Evolutionary conservation across 1,284 basidiomycete genomes (phyloP), one percentile per base, ranked within the genome.

Genomic region (Puccinia sorghi): DNA sequence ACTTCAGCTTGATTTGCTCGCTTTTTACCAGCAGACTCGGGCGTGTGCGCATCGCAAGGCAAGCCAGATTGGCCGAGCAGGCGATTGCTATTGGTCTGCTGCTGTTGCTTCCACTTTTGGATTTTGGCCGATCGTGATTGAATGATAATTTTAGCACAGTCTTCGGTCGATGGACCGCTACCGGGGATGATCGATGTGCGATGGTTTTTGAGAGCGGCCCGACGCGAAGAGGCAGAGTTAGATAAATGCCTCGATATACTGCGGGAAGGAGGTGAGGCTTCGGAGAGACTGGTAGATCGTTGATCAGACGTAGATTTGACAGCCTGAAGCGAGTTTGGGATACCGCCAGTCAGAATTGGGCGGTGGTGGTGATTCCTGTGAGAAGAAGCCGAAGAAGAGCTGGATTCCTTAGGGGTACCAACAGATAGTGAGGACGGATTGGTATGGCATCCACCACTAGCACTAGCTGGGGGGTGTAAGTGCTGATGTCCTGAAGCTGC

Each of bases 61-160:
- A 59, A 32, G 8, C 37, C 67, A 43, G 37, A 15, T 59, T 39
- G 59, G n/a, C 39, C 50, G 12, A 64, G n/a, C 43, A 71, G 37
- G 15, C 22, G 41, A 22, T 71, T 71, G 57, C 22, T 27, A n/a
- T 72, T 54, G 25, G 56, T 27, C 12, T 59, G 43, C 15, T 79
- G 77, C 17, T 79, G 59, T 80, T 78, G 72, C 79, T 85, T 83
- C 87, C 87, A 88, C 71, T 87, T 85, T 73, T 87, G 86, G 80
- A 88, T 84, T 81, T 88, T 88, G 43, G 87, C 87, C 46, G 86
- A 86, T 27, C 87, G 84, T 72, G 85, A 87, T 80, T 87, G 86
- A 80, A 88, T 84, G 81, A 88, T 88, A 84, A 88, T 87, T 79
- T 85, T 86, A 0, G 87, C 87, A 78, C 87, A 87, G 52, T 87